These are phyloP conservation scores for Carnegiea gigantea DNA, from an alignment of 179 eudicot genomes.

Conservation along the genomic window DNA sequence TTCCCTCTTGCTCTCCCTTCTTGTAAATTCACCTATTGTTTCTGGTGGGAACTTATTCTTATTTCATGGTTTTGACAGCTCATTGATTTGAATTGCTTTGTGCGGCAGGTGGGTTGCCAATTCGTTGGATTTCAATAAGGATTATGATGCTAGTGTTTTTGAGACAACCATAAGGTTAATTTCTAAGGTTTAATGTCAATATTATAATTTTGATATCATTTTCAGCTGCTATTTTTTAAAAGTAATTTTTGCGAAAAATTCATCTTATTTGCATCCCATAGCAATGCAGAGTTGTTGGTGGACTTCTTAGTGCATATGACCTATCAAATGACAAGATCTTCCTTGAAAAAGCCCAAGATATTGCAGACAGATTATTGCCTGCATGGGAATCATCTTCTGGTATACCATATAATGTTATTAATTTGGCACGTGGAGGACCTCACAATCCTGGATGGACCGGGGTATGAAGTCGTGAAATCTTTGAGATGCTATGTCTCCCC, in stretches of 20 bases:
- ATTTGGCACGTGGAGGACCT: slow-evolving; percentile 86
- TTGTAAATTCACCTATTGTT: background rate
- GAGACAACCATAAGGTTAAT: slow-evolving; percentile 99
- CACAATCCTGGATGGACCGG: slow-evolving; percentile 99
- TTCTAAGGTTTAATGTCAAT: slow-evolving; percentile 68
- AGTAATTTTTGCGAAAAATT: background rate
- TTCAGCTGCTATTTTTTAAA: slow-evolving; percentile 13
- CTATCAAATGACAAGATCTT: slow-evolving; percentile 89
- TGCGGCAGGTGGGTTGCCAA: slow-evolving; percentile 89
- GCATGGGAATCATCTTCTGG: slow-evolving; percentile 98
- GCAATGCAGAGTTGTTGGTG: slow-evolving; percentile 89
- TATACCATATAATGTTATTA: slow-evolving; percentile 81
- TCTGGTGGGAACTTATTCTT: background rate
- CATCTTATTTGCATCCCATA: slow-evolving; percentile 9
- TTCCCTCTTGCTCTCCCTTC: background rate
- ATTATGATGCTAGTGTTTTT: slow-evolving; percentile 98
- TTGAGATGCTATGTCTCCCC: background rate
- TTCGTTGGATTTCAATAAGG: slow-evolving; percentile 95
- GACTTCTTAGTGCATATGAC: slow-evolving; percentile 97
- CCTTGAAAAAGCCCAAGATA: slow-evolving; percentile 94
- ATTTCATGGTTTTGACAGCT: background rate
- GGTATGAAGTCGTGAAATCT: slow-evolving; percentile 46
- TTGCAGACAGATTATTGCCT: slow-evolving; percentile 93
- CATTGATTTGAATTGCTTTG: slow-evolving; percentile 18
- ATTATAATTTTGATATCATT: slow-evolving; percentile 16